Evolutionary conservation across 1,284 basidiomycete species (phyloP), one percentile per base, ranked within the genome.

Genomic region (Ganoderma resinaceum): DNA sequence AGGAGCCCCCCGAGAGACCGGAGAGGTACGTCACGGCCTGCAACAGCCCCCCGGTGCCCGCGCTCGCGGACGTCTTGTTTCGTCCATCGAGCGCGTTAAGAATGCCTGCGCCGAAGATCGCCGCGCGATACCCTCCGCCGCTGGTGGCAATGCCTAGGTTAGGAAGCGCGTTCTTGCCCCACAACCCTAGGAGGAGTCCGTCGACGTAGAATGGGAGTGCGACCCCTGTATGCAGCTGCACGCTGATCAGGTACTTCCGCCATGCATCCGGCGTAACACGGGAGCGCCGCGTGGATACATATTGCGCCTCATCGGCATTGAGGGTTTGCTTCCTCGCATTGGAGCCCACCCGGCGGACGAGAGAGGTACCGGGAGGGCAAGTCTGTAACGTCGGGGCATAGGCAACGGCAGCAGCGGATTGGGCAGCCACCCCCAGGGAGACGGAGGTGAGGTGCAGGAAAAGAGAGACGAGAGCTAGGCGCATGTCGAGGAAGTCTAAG

Each of bases 21-120:
- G 82, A 55, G 29, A 85, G 63, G 74, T 86, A 86, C 1, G 80
- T 79, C 4, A 82, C 76, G 3, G 81, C 72, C 71, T 89, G 87
- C n/a, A 89, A 78, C 8, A 88, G 73, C 0, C 87, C 88, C 0
- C 85, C 88, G 0, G 81, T 80, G 0, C 86, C 88, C 0, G 76
- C 80, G 2, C 55, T 62, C 12, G 73, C 78, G 0, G 85, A 80
- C 0, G 84, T 80, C 7, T 74, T 29, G 66, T 89, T 87, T 18
- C 87, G 75, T 8, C 75, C 84, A 69, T 89, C 88, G 33, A 89
- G 72, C 1, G 84, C 82, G 62, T 83, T 84, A 53, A 88, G 70
- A 3, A 85, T 79, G 0, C 84, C 87, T 0, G 85, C 85, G 8
- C 84, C 85, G 70, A 87, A 86, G 2, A 85, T 79, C 0, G 85